Evolutionary conservation across 257 asterid species (phyloP), one percentile per base, ranked within the genome.

Genomic region (Thymus mandschuricus): DNA sequence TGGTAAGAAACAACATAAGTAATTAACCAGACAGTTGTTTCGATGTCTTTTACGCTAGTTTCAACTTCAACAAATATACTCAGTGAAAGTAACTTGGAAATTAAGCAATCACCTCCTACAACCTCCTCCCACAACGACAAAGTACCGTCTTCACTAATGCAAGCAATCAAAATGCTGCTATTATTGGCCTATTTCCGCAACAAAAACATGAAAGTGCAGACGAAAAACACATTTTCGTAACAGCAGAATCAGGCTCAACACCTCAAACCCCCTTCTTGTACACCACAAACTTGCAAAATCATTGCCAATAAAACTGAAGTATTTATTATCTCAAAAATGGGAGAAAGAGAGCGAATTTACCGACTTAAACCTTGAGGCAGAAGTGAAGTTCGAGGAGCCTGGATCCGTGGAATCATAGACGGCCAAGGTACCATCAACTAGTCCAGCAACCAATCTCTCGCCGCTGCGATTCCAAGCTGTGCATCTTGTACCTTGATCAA

Each of bases 81-180:
- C 48, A 49, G 74, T 49, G 50, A 29, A 61, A 65, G 21, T n/a
- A 21, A 62, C 64, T 5, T 35, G 59, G 55, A 72, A 49, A 34
- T 46, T 61, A 31, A 21, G 21, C 3, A 31, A 46, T 46, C 78
- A 92, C 97, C 96, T 85, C 85, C 87, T 5, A 72, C 58, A 41
- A 84, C 86, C 79, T 92, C 98, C 80, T 92, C 96, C 96, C 96
- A 92, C 80, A 92, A 78, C 9, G 87, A 84, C 84, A 89, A 84
- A 72, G 78, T 68, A 73, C 98, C 97, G 75, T 83, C 84, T 45
- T 83, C 85, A 72, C 83, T 68, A 71, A 90, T 66, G 78, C 98
- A 92, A 79, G 94, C 96, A 70, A 92, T 89, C 66, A 68, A 56
- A 77, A 88, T 74, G 89, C 92, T 78, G 70, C 79, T 80, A 72